Conservation (phyloP, 2,329 filamentous ascomycete species). For the Pseudogymnoascus sp. region DNA sequence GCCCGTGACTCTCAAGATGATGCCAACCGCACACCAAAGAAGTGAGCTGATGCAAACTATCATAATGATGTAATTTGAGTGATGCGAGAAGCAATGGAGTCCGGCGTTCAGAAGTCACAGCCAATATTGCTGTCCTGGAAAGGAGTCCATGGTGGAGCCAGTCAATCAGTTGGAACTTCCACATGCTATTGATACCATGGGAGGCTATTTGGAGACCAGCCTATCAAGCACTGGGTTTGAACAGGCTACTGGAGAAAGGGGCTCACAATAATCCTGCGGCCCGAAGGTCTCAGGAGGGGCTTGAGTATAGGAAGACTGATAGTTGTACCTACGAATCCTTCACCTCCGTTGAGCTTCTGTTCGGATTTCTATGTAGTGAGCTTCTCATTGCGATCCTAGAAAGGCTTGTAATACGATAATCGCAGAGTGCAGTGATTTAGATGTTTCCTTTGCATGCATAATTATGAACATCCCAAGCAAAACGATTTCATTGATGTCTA, state of each 20-base stretch:
- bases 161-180: neutral
- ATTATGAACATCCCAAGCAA: neutral
- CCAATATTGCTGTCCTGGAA: neutral
- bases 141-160: neutral
- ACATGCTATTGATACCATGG: neutral
- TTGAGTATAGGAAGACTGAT: no score
- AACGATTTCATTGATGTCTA: neutral
- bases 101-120: neutral
- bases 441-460: neutral
- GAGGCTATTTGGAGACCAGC: conserved; percentile 20
- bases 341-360: neutral
- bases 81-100: neutral
- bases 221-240: neutral
- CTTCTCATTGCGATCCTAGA: neutral
- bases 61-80: neutral
- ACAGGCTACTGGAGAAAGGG: neutral
- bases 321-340: neutral
- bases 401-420: neutral
- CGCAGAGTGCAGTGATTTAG: neutral
- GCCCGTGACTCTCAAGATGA: conserved; percentile 3
- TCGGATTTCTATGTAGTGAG: neutral
- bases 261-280: neutral
- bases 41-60: neutral
- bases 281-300: neutral
- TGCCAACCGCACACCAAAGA: neutral